A percentile compares a stretch with the other conserved stretches of the same genome.
These are phyloP conservation scores for Pyrus pyrifolia DNA, from an alignment of 306 rosid species.

Conservation along the genomic window DNA sequence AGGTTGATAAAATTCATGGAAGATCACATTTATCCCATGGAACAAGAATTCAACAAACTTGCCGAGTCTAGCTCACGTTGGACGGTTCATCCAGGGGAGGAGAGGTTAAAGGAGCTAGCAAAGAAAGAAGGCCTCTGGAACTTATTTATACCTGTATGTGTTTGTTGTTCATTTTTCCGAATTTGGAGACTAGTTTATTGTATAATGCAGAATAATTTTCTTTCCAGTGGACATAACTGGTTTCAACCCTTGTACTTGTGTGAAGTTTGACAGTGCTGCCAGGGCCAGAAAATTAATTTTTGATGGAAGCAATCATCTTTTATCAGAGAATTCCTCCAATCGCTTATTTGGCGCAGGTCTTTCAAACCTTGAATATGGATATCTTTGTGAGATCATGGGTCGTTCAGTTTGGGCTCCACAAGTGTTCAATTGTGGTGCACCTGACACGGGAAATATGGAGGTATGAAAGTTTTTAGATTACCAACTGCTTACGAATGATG, in stretches of 20 bases:
- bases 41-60: slow-evolving; percentile 71
- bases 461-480: slow-evolving; percentile 36
- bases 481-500: slow-evolving; percentile 6
- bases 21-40: slow-evolving; percentile 82
- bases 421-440: slow-evolving; percentile 84
- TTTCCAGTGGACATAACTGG: neutral
- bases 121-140: slow-evolving; percentile 97
- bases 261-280: slow-evolving; percentile 89
- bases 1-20: slow-evolving; percentile 77
- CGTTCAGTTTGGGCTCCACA: slow-evolving; percentile 94
- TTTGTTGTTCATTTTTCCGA: slow-evolving; percentile 18
- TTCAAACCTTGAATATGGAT: slow-evolving; percentile 94
- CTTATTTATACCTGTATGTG: slow-evolving; percentile 81
- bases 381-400: slow-evolving; percentile 96
- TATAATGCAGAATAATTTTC: neutral
- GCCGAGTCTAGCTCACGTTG: slow-evolving; percentile 75
- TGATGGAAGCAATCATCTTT: slow-evolving; percentile 44
- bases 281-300: slow-evolving; percentile 62
- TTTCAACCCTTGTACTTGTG: slow-evolving; percentile 12
- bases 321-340: slow-evolving; percentile 32
- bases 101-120: slow-evolving; percentile 80
- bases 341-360: slow-evolving; percentile 82
- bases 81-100: slow-evolving; percentile 90
- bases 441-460: slow-evolving; percentile 99
- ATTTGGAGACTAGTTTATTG: neutral